These are phyloP conservation scores for Penicillium malachiteum DNA, from an alignment of 495 filamentous ascomycete species.

Conservation along the genomic window DNA sequence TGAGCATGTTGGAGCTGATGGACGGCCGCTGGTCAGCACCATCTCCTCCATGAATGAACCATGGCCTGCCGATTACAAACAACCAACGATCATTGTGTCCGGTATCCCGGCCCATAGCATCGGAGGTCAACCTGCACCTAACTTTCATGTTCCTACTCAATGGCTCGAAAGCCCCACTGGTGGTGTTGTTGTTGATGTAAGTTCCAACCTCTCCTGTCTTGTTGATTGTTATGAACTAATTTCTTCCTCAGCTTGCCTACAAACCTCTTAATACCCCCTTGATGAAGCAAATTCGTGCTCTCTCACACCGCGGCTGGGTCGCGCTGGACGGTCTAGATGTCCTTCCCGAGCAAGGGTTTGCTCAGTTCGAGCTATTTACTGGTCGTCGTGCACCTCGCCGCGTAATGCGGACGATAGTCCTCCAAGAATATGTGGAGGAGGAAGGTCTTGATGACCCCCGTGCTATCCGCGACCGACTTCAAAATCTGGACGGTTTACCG, in stretches of 20 bases:
- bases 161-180: slow-evolving; percentile 78
- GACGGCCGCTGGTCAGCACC: slow-evolving; percentile 50
- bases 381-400: slow-evolving; percentile 70
- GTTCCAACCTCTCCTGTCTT: slow-evolving; percentile 13
- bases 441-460: slow-evolving; percentile 36
- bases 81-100: slow-evolving; percentile 71
- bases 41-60: slow-evolving; percentile 52
- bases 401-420: slow-evolving; percentile 56
- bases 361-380: slow-evolving; percentile 79
- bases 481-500: slow-evolving; percentile 40
- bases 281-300: slow-evolving; percentile 57
- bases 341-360: slow-evolving; percentile 75
- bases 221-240: not conserved
- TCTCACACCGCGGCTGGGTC: slow-evolving; percentile 65
- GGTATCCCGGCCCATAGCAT: slow-evolving; percentile 70
- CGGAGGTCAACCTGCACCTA: slow-evolving; percentile 59
- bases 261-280: slow-evolving; percentile 70
- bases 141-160: slow-evolving; percentile 66
- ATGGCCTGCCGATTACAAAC: slow-evolving; percentile 64
- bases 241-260: slow-evolving; percentile 58
- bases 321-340: slow-evolving; percentile 76
- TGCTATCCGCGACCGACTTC: slow-evolving; percentile 32
- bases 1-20: slow-evolving; percentile 15
- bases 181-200: slow-evolving; percentile 71
- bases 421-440: slow-evolving; percentile 41